Conservation (phyloP, 2,329 filamentous ascomycete species). For the Seiridium cupressi region DNA sequence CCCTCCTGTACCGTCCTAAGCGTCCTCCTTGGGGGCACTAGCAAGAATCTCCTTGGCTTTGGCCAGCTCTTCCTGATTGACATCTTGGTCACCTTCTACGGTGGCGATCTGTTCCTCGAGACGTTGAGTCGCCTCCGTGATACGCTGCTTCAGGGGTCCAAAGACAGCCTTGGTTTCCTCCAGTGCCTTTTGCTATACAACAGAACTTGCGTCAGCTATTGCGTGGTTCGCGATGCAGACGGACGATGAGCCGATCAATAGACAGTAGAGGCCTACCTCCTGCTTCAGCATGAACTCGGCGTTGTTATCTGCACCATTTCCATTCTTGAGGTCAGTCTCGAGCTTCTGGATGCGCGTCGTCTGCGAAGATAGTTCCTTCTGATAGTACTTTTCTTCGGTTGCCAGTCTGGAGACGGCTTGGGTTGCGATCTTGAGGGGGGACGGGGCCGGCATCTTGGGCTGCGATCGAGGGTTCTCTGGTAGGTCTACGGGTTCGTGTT, state of each 20-base stretch:
- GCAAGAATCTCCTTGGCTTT: slow-evolving; percentile 48
- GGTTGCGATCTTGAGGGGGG: slow-evolving; percentile 75
- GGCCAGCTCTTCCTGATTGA: slow-evolving; percentile 47
- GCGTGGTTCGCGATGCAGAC: not conserved
- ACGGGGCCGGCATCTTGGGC: slow-evolving; percentile 69
- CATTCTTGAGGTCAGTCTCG: slow-evolving; percentile 54
- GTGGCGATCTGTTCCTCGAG: slow-evolving; percentile 75
- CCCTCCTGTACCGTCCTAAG: not conserved
- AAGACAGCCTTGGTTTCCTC: slow-evolving; percentile 87
- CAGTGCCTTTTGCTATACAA: slow-evolving; percentile 68
- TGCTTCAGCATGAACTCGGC: slow-evolving; percentile 78
- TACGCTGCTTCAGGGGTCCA: slow-evolving; percentile 67
- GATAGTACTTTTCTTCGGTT: slow-evolving; percentile 89
- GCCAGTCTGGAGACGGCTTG: slow-evolving; percentile 78
- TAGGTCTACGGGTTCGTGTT: not conserved
- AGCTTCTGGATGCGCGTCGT: slow-evolving; percentile 69
- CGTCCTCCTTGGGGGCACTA: slow-evolving; percentile 5
- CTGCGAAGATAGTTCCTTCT: slow-evolving; percentile 79
- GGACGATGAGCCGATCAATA: not conserved
- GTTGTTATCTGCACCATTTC: slow-evolving; percentile 65
- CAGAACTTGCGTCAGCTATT: not conserved
- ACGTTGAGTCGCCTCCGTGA: slow-evolving; percentile 68
- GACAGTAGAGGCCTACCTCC: slow-evolving; percentile 58
- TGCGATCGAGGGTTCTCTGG: not conserved
- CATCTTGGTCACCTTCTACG: slow-evolving; percentile 44